A percentile compares a stretch with the other conserved stretches of the same genome.
These are phyloP conservation scores for Ceriops decandra DNA, from an alignment of 345 rosid species.

Conservation along the genomic window DNA sequence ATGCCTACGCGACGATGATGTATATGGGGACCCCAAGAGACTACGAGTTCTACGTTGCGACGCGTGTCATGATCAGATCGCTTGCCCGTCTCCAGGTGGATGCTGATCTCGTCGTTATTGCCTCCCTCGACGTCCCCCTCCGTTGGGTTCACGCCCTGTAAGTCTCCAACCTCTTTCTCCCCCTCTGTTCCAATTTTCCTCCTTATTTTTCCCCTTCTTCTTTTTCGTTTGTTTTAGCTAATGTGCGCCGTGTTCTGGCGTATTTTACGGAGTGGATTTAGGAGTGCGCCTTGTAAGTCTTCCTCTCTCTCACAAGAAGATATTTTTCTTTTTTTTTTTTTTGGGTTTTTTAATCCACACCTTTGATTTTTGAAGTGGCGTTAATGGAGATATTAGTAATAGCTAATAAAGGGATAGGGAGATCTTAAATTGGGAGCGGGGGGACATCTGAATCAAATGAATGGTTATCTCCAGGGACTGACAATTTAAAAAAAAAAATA, in stretches of 20 bases:
- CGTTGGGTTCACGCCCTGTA: conserved; percentile 76
- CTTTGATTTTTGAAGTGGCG: too few species aligned
- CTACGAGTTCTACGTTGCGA: conserved; percentile 93
- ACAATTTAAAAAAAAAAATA: too few species aligned
- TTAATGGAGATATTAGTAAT: too few species aligned
- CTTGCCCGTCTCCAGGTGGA: conserved; percentile 55
- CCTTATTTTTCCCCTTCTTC: background rate
- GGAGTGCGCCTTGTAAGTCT: background rate
- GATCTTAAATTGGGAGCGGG: too few species aligned
- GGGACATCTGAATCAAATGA: too few species aligned
- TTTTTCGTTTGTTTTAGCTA: background rate
- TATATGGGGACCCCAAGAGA: conserved; percentile 98
- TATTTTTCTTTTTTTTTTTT: too few species aligned
- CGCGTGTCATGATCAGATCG: conserved; percentile 88
- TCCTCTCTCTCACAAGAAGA: too few species aligned
- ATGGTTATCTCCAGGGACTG: too few species aligned
- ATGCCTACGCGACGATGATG: conserved; percentile 99
- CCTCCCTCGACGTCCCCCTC: conserved; percentile 85
- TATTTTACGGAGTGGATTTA: background rate
- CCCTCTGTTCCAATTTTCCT: background rate
- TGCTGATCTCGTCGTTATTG: conserved; percentile 95
- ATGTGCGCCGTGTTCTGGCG: conserved; percentile 5
- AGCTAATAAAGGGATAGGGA: too few species aligned
- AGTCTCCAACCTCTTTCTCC: conserved; percentile 24
- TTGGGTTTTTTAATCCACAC: too few species aligned